Conservation (phyloP, 208 protist genomes). For the Angomonas ambiguus region DNA sequence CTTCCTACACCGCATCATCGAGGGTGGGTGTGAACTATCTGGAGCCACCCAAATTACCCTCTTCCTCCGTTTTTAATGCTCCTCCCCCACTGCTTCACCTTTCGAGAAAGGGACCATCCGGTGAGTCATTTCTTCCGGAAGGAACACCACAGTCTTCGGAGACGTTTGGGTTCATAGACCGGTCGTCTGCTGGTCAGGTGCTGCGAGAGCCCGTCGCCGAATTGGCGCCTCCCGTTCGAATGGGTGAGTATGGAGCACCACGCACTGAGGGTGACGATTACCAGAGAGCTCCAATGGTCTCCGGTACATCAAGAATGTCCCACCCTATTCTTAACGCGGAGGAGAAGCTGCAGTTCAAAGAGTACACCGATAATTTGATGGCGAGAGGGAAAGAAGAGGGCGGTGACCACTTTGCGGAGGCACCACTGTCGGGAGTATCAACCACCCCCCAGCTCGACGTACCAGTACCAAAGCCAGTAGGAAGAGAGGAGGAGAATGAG, state of each 20-base stretch:
- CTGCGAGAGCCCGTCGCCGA: neutral
- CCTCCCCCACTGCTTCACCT: constrained; percentile 43
- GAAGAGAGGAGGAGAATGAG: neutral
- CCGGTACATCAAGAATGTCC: neutral
- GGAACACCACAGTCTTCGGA: neutral
- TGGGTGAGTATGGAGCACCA: neutral
- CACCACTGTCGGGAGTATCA: neutral
- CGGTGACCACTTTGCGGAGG: neutral
- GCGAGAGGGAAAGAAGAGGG: neutral
- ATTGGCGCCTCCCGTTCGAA: neutral
- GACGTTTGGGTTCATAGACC: neutral
- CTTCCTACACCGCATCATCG: neutral
- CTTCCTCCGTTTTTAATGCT: constrained; percentile 47
- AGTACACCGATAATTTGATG: constrained; percentile 7
- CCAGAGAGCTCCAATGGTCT: neutral
- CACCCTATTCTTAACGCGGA: neutral
- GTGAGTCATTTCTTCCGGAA: neutral
- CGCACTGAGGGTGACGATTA: neutral
- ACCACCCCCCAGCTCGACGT: neutral
- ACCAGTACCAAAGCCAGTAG: neutral
- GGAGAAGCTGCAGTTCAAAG: neutral
- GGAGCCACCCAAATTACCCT: constrained; percentile 41
- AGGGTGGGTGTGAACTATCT: constrained; percentile 10
- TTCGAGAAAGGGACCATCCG: neutral
- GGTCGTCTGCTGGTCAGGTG: neutral